Evolutionary conservation across 768 basidiomycete species (phyloP).

Genomic region (Tulasnella sp.): DNA sequence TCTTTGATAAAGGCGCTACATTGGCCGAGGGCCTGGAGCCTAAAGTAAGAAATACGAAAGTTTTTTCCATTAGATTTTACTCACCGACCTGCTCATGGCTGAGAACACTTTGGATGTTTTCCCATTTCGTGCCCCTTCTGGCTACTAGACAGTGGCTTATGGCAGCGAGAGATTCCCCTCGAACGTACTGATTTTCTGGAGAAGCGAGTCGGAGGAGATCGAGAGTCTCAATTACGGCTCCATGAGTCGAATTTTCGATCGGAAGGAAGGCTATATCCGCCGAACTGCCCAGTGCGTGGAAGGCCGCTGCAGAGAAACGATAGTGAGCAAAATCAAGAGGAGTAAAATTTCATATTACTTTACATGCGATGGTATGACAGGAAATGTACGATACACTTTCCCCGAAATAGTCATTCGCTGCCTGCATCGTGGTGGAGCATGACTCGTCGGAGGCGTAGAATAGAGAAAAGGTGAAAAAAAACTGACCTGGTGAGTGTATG

Average conservation of each 20-base stretch:
- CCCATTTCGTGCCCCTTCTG: constrained; percentile 6
- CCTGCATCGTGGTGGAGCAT: neutral
- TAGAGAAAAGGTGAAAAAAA: neutral
- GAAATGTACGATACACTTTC: constrained; percentile 16
- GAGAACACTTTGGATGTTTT: constrained; percentile 8
- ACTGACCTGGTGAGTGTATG: constrained; percentile 28
- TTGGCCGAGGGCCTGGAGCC: constrained; percentile 24
- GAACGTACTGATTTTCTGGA: constrained; percentile 4
- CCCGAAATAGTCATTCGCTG: constrained; percentile 22
- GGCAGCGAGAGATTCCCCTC: constrained; percentile 7
- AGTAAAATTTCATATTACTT: neutral
- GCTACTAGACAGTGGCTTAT: constrained; percentile 22
- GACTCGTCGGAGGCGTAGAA: neutral
- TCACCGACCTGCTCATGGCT: constrained; percentile 29
- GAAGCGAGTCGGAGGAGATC: constrained; percentile 22
- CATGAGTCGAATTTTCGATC: constrained; percentile 26
- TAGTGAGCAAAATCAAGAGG: neutral
- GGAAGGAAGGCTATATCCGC: constrained; percentile 15
- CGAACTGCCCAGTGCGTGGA: neutral
- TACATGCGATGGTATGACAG: constrained; percentile 23
- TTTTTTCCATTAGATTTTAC: neutral
- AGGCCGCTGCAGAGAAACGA: neutral
- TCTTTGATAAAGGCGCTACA: constrained; percentile 6
- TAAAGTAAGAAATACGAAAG: neutral
- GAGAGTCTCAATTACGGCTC: constrained; percentile 27